Base-by-base conservation (phyloP, 1,284 basidiomycete species). In the Ceratobasidium papillatum region DNA sequence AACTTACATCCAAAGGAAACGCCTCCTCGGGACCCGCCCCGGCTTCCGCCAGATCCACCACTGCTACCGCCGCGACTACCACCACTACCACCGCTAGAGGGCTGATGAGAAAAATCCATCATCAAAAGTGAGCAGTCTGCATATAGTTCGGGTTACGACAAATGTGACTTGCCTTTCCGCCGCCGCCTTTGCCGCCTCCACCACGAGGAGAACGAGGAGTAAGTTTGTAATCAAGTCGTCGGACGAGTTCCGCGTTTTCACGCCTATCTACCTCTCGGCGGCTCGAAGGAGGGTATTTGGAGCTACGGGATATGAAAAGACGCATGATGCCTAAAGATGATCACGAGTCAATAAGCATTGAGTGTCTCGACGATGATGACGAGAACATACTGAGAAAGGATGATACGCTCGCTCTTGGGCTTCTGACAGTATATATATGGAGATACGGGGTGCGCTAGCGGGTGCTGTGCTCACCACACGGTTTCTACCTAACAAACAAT, bases 1-100 rank as follows among this genome's bases (percentile, higher is more conserved):
- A 12, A 45, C 54, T 58, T 49, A 59, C 68, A 41, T 59, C 54
- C 68, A 47, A 71, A 71, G 12, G 68, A 71, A n/a, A 71, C 68
- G 0, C 54, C 64, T 3, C 64, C 41, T 22, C 66, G 51, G 4
- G 66, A 69, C 17, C 52, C 54, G n/a, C 66, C 66, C 12, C 51
- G 30, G 51, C 64, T 47, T 38, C 64, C 64, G 38, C 65, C 32
- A 8, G 47, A 22, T 34, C 65, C 68, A 14, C 68, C 68, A 2
- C 52, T 12, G 25, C 43, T 36, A 9, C 66, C 66, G 9, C 63
- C 45, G 3, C 41, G 22, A 25, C 63, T 45, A 8, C 45, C 30
- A 1, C 66, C 66, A 47, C 45, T 17, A 19, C 45, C 45, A 11
- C 45, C 45, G 19, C 38, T 41, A 41, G 14, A 41, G 5, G 38